Base-by-base conservation (phyloP, 2,329 filamentous ascomycete genomes). In the Fusarium sarcochroum region DNA sequence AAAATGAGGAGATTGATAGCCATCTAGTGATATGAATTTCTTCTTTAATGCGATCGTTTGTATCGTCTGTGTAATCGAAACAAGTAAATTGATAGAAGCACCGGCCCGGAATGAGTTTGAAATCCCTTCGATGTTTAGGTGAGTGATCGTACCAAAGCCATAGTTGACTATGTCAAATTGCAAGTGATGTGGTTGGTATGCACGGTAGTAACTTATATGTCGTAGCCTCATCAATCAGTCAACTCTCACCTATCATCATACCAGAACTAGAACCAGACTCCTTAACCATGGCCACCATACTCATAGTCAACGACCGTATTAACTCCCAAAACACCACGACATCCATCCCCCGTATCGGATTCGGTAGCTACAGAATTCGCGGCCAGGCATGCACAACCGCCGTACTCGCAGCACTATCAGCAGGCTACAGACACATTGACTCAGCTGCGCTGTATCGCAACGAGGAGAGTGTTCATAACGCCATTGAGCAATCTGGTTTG, bases 351-450 rank as follows among this genome's bases (percentile, higher is more conserved):
- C 84, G 83, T 27, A 84, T 93, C 11, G 91, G 91, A 14, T 92
- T 93, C 73, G 91, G 91, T 49, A 90, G 93, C 62, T 93, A 91
- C 79, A 86, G 85, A 62, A 88, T 89, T 7, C 82, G 83, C 4
- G 76, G 81, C 37, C 75, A 84, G 41, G 81, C 83, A 64, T 91
- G 89, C 76, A 81, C 84, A 11, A 75, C 83, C 34, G 90, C 90
- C 2, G 89, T 86, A 68, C 79, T 87, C 5, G 81, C 82, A 44
- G 91, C 89, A 2, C 79, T 91, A 51, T 79, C 82, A 37, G 77
- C 78, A 10, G 88, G 88, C 30, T 91, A 91, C 75, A 84, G 87
- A 35, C 88, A 90, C 73, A 86, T 91, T 54, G 89, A 91, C 77
- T 87, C 90, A 1, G 91, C 91, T 0, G 78, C 81, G 34, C 69